Percentiles rank a stretch among this genome's conserved stretches.
Conservation (phyloP, 2,329 filamentous ascomycete genomes). For the Trichoderma citrinoviride region DNA sequence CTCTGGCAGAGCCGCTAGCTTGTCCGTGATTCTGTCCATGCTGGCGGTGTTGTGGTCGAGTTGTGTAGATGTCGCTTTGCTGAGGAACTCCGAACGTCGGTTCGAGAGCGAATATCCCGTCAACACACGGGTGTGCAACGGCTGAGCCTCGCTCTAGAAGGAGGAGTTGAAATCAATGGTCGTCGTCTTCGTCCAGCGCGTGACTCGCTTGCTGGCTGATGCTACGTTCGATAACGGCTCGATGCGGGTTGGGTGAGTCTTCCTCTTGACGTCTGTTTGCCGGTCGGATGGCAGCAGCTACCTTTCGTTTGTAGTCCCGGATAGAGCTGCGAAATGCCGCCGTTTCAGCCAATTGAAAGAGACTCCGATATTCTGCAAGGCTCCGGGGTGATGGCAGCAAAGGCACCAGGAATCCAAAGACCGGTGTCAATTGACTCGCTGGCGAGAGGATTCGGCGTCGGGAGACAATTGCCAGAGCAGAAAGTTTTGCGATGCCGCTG, state of each 20-base stretch:
- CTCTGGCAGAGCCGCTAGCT: slow-evolving; percentile 84
- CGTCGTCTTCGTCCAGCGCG: neutral
- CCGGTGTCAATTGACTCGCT: neutral
- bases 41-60: slow-evolving; percentile 5
- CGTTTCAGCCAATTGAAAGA: neutral
- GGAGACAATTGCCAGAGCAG: neutral
- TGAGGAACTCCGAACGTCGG: neutral
- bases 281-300: neutral
- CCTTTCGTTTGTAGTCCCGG: neutral
- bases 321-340: neutral
- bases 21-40: slow-evolving; percentile 91
- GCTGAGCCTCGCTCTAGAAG: neutral
- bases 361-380: neutral
- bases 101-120: neutral
- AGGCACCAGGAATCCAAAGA: neutral
- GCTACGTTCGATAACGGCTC: neutral
- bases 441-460: no score
- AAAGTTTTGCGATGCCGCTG: slow-evolving; percentile 15
- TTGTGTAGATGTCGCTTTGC: neutral
- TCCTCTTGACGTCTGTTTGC: neutral
- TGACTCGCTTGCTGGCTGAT: neutral
- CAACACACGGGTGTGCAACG: neutral
- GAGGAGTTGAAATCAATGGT: neutral
- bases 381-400: neutral
- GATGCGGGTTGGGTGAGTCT: neutral